Base-by-base conservation (phyloP, 163 green algal species). In the Coccomyxa subellipsoidea region DNA sequence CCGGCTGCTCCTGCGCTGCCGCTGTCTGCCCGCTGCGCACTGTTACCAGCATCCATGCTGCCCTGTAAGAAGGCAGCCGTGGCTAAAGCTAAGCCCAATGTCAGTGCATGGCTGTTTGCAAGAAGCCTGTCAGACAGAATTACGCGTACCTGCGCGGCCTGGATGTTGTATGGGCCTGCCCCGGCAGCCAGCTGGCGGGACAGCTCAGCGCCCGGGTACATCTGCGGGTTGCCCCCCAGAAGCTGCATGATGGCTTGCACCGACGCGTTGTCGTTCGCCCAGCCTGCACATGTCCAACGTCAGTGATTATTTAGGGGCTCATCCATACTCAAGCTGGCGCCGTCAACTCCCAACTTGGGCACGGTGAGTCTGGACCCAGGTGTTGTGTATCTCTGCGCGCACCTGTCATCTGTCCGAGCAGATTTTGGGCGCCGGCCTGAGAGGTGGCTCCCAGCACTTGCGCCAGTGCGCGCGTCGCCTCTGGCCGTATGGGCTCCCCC, bases 401-500 rank as follows among this genome's bases (percentile, higher is more conserved):
- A 73, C 66, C 66, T 73, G 66, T 34, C 66, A 73, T 73, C 66
- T 73, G 66, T 12, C n/a, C n/a, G n/a, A 73, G 66, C n/a, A 73
- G 5, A 18, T 59, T 73, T n/a, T 73, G 66, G 10, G 27, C 29
- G 66, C 66, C 66, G n/a, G 66, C 66, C n/a, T 73, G 66, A 23
- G 66, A 59, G 47, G 47, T 59, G 47, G 47, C 29, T 36, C 66
- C 66, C 66, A 73, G 66, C 29, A 32, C 66, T 34, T 73, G 66
- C 15, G 66, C 66, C 31, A 36, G 66, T 36, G 66, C 66, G 3
- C 66, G 27, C n/a, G 66, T 73, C n/a, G 66, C 66, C 66, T 73
- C 66, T 4, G 66, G 66, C 29, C 66, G 66, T 1, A 73, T 73
- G 1, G 66, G 66, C 66, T 73, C 66, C 18, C n/a, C 29, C 21